Base-by-base conservation (phyloP, 2,329 filamentous ascomycete genomes). In the Gnomoniopsis sp. region DNA sequence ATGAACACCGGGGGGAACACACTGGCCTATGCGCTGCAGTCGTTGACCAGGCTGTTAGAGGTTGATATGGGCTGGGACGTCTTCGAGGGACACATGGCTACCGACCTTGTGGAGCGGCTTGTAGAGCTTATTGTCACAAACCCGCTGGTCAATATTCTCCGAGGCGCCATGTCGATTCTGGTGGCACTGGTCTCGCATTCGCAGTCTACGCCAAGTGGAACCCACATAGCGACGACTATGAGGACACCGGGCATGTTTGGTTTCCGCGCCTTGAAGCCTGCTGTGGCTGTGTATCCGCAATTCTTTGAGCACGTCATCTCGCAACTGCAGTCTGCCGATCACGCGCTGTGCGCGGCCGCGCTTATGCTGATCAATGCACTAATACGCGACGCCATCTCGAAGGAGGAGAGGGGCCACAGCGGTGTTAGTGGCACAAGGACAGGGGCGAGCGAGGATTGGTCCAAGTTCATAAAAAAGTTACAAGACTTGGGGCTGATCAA, bases 61-160 rank as follows among this genome's bases (percentile, higher is more conserved):
- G 89, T 98, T 43, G 95, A 98, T 75, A 96, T 97, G 84, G 95
- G 95, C 60, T 99, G 95, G 95, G 93, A 98, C 64, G 86, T 89
- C 61, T 90, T 93, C 68, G 87, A 90, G 67, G 79, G 81, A 1
- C 74, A 81, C 19, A 77, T 79, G 6, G 77, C 84, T 17, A 81
- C 85, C 59, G 88, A 91, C 67, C 78, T 93, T 53, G 85, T 88
- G 46, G 85, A 88, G 74, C 79, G 85, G 79, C 86, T 96, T 62
- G 93, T 98, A 66, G 89, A 97, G 72, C 82, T 99, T 53, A 91
- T 98, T 63, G 93, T 98, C 67, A 93, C 87, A 34, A 95, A 98
- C 72, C 95, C 93, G 23, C 83, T 99, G 62, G 95, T 99, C 74
- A 99, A 99, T 72, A 97, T 98, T 70, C 85, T 99, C 61, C 87